Base-by-base conservation (phyloP, 176 grass and related monocot species). In the Triticum monococcum region DNA sequence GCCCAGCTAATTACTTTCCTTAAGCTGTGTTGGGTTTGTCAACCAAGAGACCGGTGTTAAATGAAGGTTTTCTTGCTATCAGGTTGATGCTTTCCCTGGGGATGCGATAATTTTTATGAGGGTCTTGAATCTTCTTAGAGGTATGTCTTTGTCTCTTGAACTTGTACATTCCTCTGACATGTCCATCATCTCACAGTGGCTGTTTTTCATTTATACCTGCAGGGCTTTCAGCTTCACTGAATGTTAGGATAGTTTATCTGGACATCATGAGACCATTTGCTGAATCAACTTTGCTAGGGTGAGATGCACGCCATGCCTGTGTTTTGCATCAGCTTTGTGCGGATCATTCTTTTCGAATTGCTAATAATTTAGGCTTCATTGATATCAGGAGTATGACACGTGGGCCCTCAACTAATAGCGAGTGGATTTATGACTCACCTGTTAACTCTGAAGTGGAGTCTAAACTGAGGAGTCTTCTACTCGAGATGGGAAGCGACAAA, bases 231-330 rank as follows among this genome's bases (percentile, higher is more conserved):
- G 89, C 91, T 84, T 92, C 82, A 8, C 90, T 98, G 62, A 87
- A 96, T 94, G 97, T 98, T 80, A 89, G 56, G 43, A 96, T 98
- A 87, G 79, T 86, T 68, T 98, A 98, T 87, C 84, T 96, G 38
- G 97, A 96, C 79, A 93, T 98, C 71, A 98, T 98, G 97, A 98
- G 87, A 73, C 97, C 97, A 78, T 98, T 98, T 93, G 94, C 97
- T 62, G 97, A 98, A 88, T 98, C 94, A 77, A 87, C 94, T 87
- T 72, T 98, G 73, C 84, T 86, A 80, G 88, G 94, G 97, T 98
- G 79, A 98, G 81, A 80, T 81, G 48, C 37, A 76, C 20, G n/a
- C 60, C 17, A 77, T 78, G 57, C 36, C 52, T 74, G 38, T 81
- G 41, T 38, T 66, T 31, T 87, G 16, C 52, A 59, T 56, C 32